phyloP scores from a whole-genome alignment of 2,329 filamentous ascomycete genomes.

The Seiridium unicorne region DNA sequence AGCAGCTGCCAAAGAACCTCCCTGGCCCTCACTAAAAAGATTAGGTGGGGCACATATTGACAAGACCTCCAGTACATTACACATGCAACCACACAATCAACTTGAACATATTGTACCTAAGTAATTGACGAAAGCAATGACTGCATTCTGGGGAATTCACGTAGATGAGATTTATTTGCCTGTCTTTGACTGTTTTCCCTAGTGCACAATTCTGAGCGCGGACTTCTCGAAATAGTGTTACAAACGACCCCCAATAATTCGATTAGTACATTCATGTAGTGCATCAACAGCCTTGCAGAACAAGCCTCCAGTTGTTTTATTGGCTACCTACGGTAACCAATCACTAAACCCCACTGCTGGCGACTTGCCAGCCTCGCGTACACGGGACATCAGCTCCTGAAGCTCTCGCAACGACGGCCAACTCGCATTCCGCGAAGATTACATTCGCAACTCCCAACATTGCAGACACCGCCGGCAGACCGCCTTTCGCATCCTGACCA shows the following conservation, averaged over 20 bases:
- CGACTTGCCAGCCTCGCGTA: not conserved
- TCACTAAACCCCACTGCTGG: not conserved
- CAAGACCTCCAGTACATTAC: no score
- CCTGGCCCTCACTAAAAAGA: not conserved
- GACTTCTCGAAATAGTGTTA: not conserved
- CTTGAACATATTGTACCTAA: no score
- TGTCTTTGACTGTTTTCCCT: no score
- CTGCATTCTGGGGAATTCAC: no score
- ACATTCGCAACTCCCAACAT: not conserved
- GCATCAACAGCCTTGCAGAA: not conserved
- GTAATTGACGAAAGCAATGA: no score
- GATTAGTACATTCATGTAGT: not conserved
- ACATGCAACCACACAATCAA: no score
- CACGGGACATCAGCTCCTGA: not conserved
- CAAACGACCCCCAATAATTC: not conserved
- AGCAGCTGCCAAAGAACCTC: constrained; percentile 2
- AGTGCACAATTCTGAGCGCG: no score
- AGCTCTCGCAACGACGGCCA: not conserved
- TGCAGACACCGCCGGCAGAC: not conserved
- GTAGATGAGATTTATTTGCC: no score
- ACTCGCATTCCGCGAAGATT: not conserved
- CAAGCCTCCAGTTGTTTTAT: not conserved
- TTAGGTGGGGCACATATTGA: not conserved
- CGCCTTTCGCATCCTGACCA: no score
- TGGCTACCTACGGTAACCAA: not conserved